Percentiles rank a stretch among this genome's conserved stretches.
phyloP scores from a whole-genome alignment of 768 basidiomycete genomes.

The Termitomyces sp. region DNA sequence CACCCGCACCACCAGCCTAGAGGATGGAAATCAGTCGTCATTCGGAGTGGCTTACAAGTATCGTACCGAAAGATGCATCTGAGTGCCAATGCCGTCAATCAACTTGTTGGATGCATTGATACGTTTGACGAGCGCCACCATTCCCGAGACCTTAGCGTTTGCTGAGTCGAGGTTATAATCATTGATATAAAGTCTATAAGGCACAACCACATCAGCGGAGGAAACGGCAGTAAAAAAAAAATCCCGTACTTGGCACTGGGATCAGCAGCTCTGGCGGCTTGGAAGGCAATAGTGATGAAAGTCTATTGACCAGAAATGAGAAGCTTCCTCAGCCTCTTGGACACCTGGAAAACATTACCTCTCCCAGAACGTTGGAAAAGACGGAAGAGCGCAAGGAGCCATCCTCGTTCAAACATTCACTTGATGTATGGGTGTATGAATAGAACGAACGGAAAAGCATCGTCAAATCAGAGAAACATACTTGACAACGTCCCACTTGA shows the following conservation, averaged over 20 bases:
- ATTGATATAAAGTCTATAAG: conserved; percentile 30
- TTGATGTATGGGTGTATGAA: conserved; percentile 5
- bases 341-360: not conserved
- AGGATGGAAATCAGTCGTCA: not conserved
- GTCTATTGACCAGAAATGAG: conserved; percentile 17
- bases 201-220: not conserved
- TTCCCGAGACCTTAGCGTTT: conserved; percentile 38
- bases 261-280: conserved; percentile 43
- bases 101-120: conserved; percentile 30
- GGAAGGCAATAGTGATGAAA: conserved; percentile 48
- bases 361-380: not conserved
- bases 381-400: not conserved
- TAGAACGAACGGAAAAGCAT: not conserved
- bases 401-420: conserved; percentile 39
- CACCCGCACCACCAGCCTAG: conserved; percentile 33
- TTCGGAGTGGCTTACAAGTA: not conserved
- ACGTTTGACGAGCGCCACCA: conserved; percentile 33
- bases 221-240: no score
- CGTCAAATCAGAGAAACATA: conserved; percentile 14
- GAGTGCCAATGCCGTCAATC: conserved; percentile 49
- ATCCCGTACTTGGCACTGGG: conserved; percentile 35
- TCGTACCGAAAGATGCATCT: conserved; percentile 34
- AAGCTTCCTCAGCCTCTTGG: not conserved
- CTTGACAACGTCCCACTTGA: conserved; percentile 40
- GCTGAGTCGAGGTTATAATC: conserved; percentile 45